These are phyloP conservation scores for Pichia sp. DNA, from an alignment of 1,139 yeast species.

Conservation along the genomic window DNA sequence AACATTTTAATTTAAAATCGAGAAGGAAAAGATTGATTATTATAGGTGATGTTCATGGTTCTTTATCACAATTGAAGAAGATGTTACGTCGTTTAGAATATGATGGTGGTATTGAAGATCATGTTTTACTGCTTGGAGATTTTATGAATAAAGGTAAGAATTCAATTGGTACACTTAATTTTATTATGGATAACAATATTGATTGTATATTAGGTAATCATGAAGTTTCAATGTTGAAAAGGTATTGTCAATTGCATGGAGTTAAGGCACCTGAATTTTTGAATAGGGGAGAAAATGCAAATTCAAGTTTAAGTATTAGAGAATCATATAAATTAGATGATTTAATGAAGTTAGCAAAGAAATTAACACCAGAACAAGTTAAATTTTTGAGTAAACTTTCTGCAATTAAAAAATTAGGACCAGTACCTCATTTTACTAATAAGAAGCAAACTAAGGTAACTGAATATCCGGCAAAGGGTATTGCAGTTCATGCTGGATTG, in stretches of 20 bases:
- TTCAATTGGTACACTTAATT: constrained; percentile 61
- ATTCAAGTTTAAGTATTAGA: constrained; percentile 8
- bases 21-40: constrained; percentile 45
- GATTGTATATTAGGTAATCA: constrained; percentile 86
- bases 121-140: constrained; percentile 73
- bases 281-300: constrained; percentile 13
- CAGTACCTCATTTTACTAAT: constrained; percentile 37
- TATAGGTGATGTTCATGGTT: constrained; percentile 89
- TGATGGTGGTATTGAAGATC: constrained; percentile 39
- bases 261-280: constrained; percentile 28
- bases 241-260: constrained; percentile 54
- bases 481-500: constrained; percentile 77
- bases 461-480: constrained; percentile 36
- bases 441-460: constrained; percentile 19
- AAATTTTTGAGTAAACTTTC: constrained; percentile 54
- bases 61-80: constrained; percentile 44
- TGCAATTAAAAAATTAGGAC: constrained; percentile 54
- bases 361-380: constrained; percentile 53
- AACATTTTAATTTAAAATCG: neutral
- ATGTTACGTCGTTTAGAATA: constrained; percentile 44
- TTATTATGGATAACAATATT: constrained; percentile 49
- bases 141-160: constrained; percentile 80
- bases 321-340: constrained; percentile 39
- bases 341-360: constrained; percentile 54
- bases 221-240: constrained; percentile 57